Evolutionary conservation across 371 early-diverging fungal species (phyloP), one percentile per base, ranked within the genome.

Genomic region (Apophysomyces elegans): DNA sequence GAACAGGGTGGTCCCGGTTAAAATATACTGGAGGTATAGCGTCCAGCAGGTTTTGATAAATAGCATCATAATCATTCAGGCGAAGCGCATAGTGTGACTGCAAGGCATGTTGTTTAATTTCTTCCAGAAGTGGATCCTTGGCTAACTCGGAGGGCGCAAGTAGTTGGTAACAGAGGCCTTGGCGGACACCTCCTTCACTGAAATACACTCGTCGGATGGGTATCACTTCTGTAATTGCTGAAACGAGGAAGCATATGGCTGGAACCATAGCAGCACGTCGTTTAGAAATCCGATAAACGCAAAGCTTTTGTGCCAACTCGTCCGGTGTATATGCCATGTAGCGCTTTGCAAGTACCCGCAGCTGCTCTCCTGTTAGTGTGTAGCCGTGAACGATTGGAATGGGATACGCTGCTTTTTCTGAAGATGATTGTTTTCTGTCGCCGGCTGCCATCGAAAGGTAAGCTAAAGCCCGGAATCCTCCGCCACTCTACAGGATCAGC

Each of bases 311-410:
- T 0, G 71, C 66, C 1, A 69, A 62, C 7, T 64, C 58, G 0
- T 72, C 63, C n/a, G 75, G 76, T 9, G 67, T 66, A 6, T 45
- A 32, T 50, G 76, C 63, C 38, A 67, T 75, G 44, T 64, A 68
- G 36, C 73, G 65, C 35, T 73, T 66, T 7, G 75, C 79, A 57
- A 79, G 58, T 4, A 58, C 13, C 2, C 61, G 65, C 7, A 77
- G 65, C 13, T 72, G 69, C 4, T 74, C 69, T 1, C 72, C 71
- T 5, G 75, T 65, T 11, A 83, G 73, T n/a, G 69, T 66, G 45
- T 75, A 82, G 7, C 85, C 85, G 50, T 80, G 82, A 41, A 84
- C 84, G 54, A 85, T 75, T 0, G 84, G 84, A 44, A 85, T 80
- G 8, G 85, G 83, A 67, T 83, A 85, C 4, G 32, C 56, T 41